Evolutionary conservation across 371 early-diverging fungal species (phyloP).

Genomic region (Apophysomyces elegans): DNA sequence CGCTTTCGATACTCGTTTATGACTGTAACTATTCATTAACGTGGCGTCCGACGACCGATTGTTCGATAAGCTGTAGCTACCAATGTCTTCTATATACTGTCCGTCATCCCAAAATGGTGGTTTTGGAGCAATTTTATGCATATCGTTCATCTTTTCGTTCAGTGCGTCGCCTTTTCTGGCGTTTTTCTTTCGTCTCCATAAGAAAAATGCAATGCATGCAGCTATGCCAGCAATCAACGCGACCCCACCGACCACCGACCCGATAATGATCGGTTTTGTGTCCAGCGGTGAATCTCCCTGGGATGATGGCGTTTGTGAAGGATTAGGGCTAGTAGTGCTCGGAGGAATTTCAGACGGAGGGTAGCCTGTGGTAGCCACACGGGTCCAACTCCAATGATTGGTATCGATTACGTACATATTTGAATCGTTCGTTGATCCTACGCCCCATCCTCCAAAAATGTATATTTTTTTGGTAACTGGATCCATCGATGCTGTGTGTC

Average conservation of each 20-base stretch:
- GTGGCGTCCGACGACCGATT: neutral
- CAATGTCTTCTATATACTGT: neutral
- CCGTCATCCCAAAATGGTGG: conserved; percentile 16
- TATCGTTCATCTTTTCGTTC: conserved; percentile 12
- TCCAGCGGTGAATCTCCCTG: neutral
- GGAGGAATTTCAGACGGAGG: neutral
- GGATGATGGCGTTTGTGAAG: neutral
- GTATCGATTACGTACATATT: conserved; percentile 32
- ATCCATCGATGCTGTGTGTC: conserved; percentile 16
- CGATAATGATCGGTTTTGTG: no score
- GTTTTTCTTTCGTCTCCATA: conserved; percentile 13
- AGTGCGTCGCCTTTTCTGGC: conserved; percentile 1
- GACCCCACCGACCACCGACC: conserved; percentile 17
- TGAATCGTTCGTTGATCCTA: conserved; percentile 23
- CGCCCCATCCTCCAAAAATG: conserved; percentile 42
- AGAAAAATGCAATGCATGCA: conserved; percentile 8
- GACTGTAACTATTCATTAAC: conserved; percentile 1
- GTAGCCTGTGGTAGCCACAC: conserved; percentile 21
- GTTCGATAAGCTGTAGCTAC: neutral
- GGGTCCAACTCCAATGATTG: conserved; percentile 28
- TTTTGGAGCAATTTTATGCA: neutral
- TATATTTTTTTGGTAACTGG: conserved; percentile 18
- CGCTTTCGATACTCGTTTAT: conserved; percentile 16
- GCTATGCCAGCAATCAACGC: conserved; percentile 23
- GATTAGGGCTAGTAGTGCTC: no score